Percentiles rank a stretch among this genome's conserved stretches.
Evolutionary conservation across 2,329 filamentous ascomycete species (phyloP).

Genomic region (Paracamarosporium sp.): DNA sequence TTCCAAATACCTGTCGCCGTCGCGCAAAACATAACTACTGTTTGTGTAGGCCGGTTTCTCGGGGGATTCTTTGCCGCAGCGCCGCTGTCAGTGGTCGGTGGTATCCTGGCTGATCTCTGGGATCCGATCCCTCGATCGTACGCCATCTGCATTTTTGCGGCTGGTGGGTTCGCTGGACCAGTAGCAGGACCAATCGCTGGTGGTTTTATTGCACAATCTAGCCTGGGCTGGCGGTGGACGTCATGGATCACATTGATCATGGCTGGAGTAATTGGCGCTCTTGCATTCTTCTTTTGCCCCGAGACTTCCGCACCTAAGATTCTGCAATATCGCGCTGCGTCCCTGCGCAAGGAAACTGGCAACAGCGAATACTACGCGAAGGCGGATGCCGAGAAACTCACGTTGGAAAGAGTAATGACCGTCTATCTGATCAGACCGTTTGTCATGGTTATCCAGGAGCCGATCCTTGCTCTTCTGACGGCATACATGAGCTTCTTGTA

Average conservation of each 20-base stretch:
- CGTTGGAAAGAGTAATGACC: conserved; percentile 63
- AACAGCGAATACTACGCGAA: conserved; percentile 50
- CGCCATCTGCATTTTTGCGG: conserved; percentile 45
- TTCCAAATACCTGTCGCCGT: conserved; percentile 49
- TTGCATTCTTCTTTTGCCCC: conserved; percentile 32
- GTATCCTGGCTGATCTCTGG: conserved; percentile 45
- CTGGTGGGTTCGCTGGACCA: conserved; percentile 43
- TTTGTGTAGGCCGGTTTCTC: conserved; percentile 61
- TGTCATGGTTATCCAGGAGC: conserved; percentile 61
- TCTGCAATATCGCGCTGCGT: conserved; percentile 37
- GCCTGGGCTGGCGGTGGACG: conserved; percentile 46
- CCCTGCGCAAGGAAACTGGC: conserved; percentile 37
- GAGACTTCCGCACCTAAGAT: conserved; percentile 41
- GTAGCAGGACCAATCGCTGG: conserved; percentile 58
- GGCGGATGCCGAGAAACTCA: conserved; percentile 65
- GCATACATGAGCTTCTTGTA: conserved; percentile 74
- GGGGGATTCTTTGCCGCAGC: conserved; percentile 58
- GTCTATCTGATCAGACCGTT: conserved; percentile 74
- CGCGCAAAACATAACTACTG: conserved; percentile 57
- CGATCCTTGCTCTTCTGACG: conserved; percentile 57
- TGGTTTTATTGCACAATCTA: conserved; percentile 41
- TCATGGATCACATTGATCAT: conserved; percentile 47
- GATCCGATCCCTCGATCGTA: conserved; percentile 44
- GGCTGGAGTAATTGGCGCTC: conserved; percentile 32
- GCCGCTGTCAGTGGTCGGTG: conserved; percentile 43